Percentiles rank a stretch among this genome's conserved stretches.
Conservation (phyloP, 768 basidiomycete genomes). For the Fistulinella prunicolor region DNA sequence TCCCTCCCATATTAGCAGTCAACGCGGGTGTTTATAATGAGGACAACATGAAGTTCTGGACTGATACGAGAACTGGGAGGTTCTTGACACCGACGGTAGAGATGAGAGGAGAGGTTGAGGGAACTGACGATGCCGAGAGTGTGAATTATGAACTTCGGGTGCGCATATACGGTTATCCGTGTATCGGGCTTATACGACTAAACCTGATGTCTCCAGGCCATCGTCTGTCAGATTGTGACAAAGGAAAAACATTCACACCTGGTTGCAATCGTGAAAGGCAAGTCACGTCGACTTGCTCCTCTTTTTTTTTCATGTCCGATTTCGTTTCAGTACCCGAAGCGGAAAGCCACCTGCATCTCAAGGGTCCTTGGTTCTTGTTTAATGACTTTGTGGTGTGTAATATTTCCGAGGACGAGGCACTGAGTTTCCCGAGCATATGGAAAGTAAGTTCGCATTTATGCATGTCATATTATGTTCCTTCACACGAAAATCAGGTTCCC, state of each 20-base stretch:
- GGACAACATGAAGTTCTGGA: slow-evolving; percentile 73
- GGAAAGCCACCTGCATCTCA: slow-evolving; percentile 39
- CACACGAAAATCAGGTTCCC: slow-evolving; percentile 56
- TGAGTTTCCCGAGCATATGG: slow-evolving; percentile 88
- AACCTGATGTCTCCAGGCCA: slow-evolving; percentile 47
- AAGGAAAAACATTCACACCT: slow-evolving; percentile 78
- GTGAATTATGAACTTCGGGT: slow-evolving; percentile 75
- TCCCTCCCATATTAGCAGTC: slow-evolving; percentile 83
- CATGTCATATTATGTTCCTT: background rate
- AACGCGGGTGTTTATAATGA: slow-evolving; percentile 81
- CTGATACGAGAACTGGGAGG: slow-evolving; percentile 42
- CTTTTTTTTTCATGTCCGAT: background rate
- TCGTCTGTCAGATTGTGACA: slow-evolving; percentile 75
- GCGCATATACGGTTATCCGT: slow-evolving; percentile 24
- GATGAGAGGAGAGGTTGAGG: slow-evolving; percentile 58
- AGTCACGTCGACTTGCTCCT: background rate
- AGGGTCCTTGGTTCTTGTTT: slow-evolving; percentile 87
- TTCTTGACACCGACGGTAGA: slow-evolving; percentile 62
- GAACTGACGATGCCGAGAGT: slow-evolving; percentile 51
- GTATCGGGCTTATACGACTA: background rate
- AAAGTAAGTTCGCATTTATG: slow-evolving; percentile 56
- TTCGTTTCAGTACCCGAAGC: slow-evolving; percentile 62
- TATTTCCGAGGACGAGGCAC: slow-evolving; percentile 80
- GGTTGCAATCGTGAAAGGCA: slow-evolving; percentile 84
- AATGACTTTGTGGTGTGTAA: slow-evolving; percentile 93